Base-by-base conservation (phyloP, 805 yeast genomes). In the Cyberlindnera subsufficiens region DNA sequence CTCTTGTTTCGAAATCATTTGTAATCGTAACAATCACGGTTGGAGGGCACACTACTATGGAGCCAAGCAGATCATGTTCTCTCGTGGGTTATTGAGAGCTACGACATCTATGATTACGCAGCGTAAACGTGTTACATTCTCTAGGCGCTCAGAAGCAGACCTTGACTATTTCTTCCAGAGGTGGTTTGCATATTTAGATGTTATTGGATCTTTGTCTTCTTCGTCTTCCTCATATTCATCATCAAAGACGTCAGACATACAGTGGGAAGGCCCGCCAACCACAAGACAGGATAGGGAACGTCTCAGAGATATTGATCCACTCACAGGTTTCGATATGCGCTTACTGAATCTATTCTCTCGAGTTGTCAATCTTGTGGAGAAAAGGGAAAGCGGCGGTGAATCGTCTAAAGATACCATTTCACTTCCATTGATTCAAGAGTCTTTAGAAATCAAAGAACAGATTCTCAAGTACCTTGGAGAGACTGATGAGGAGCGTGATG, bases 21-120 rank as follows among this genome's bases (percentile, higher is more conserved):
- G 74, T 69, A 35, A 69, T 59, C 47, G 33, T 6, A 38, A 71
- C 67, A 66, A 47, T 66, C 42, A 55, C 43, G 56, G 72, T 37
- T 86, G 87, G 77, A 68, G 80, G 54, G 74, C 80, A 1, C 93
- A 84, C 56, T 64, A 77, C 40, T 66, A 72, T 31, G 89, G 89
- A 0, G 89, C 90, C 0, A 67, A 78, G 44, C 83, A 80, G 53
- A 80, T 83, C 32, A 68, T 82, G 19, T 55, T 72, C 44, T 74
- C 81, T 30, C 56, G 85, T 47, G 74, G 76, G 13, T 59, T 69
- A 35, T 59, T 65, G 17, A 63, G 60, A 40, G 67, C 69, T 3
- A 37, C 55, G 17, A 20, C 39, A 6, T 32, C 38, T 9, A 36
- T 46, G 15, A 30, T 37, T 27, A n/a, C 14, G 13, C 35, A 29